Conservation (phyloP, 164 flowering plant species). For the Macadamia integrifolia region DNA sequence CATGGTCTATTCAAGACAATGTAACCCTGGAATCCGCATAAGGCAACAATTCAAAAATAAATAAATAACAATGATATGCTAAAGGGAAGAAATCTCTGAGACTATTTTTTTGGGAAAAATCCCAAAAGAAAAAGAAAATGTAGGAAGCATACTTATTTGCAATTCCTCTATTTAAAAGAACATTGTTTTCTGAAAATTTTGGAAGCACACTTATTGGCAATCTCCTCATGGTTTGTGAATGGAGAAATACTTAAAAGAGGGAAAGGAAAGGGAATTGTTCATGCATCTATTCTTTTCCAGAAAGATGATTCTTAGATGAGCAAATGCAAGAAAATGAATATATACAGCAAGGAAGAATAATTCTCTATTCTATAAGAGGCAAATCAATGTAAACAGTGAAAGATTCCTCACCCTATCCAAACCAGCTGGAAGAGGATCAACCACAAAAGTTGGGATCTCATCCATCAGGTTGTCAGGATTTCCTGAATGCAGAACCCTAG, state of each 20-base stretch:
- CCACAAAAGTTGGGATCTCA: constrained; percentile 89
- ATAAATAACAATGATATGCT: background rate
- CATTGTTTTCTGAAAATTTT: too few species aligned
- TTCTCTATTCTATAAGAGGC: background rate
- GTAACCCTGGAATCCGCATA: constrained; percentile 64
- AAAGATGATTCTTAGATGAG: too few species aligned
- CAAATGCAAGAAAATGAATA: background rate
- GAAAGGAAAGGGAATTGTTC: background rate
- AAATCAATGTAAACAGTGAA: background rate
- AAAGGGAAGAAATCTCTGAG: too few species aligned
- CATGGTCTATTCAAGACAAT: constrained; percentile 95
- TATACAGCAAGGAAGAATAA: background rate
- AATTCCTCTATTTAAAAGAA: background rate
- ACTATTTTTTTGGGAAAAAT: background rate
- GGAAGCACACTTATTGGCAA: background rate
- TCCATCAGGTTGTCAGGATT: constrained; percentile 79
- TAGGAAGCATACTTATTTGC: background rate
- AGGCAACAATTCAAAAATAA: constrained; percentile 6
- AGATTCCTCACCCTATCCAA: constrained; percentile 65
- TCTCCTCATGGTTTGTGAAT: background rate
- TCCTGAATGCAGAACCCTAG: constrained; percentile 89
- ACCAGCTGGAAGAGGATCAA: constrained; percentile 88
- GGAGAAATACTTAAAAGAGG: background rate
- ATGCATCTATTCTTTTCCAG: too few species aligned
- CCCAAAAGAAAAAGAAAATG: background rate